Evolutionary conservation across 2,329 filamentous ascomycete genomes (phyloP).

Genomic region (Cordyceps fumosorosea): DNA sequence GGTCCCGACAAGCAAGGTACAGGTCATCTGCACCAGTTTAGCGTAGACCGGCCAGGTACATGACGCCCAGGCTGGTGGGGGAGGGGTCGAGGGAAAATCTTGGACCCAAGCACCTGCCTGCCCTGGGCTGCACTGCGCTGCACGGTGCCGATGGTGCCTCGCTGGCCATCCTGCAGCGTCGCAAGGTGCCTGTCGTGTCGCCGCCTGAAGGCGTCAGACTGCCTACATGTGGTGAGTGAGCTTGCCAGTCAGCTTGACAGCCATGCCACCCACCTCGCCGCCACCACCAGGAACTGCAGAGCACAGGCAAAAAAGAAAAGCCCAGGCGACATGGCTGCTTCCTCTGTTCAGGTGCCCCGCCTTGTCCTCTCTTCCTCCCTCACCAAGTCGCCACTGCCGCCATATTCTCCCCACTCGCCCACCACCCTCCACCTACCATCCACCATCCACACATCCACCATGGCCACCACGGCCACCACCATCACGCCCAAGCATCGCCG

Average conservation of each 20-base stretch:
- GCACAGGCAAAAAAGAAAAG: background rate
- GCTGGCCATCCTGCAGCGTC: background rate
- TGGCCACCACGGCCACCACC: background rate
- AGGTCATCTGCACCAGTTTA: slow-evolving; percentile 30
- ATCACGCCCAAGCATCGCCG: background rate
- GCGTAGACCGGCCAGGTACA: slow-evolving; percentile 29
- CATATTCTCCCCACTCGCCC: slow-evolving; percentile 22
- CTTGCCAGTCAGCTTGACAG: background rate
- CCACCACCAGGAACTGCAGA: background rate
- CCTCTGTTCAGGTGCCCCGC: background rate
- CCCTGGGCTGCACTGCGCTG: background rate
- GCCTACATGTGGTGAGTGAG: background rate
- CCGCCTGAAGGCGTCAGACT: background rate
- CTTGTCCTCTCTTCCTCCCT: background rate
- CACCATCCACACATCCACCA: background rate
- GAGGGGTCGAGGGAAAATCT: slow-evolving; percentile 6
- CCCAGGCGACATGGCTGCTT: too few species aligned
- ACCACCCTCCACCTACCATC: background rate
- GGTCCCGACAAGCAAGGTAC: slow-evolving; percentile 27
- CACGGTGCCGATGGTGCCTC: background rate
- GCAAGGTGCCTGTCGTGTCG: background rate
- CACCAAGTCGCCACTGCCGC: slow-evolving; percentile 21
- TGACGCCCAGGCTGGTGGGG: slow-evolving; percentile 18
- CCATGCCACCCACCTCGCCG: background rate
- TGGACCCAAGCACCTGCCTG: background rate